A percentile compares a stretch with the other conserved stretches of the same genome.
Conservation (phyloP, 306 rosid species). For the Comarum palustre region DNA sequence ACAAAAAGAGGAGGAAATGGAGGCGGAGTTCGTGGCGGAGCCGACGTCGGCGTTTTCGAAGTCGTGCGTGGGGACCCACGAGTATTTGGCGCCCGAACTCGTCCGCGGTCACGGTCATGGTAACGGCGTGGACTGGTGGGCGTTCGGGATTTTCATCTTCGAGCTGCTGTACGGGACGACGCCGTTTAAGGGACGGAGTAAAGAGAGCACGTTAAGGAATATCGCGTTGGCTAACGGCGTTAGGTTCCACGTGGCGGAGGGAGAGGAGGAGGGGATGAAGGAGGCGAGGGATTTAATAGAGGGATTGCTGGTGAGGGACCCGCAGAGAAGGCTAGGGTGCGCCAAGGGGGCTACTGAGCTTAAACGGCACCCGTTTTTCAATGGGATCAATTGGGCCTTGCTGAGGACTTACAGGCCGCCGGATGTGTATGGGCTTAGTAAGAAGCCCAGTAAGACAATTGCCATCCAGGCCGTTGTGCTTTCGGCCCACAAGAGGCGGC, state of each 20-base stretch:
- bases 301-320: conserved; percentile 64
- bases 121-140: conserved; percentile 97
- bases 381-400: conserved; percentile 90
- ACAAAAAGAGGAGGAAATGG: not conserved
- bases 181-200: conserved; percentile 75
- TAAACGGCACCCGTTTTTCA: conserved; percentile 73
- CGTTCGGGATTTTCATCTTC: conserved; percentile 68
- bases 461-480: conserved; percentile 22
- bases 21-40: conserved; percentile 71
- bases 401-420: conserved; percentile 61
- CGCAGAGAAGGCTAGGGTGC: conserved; percentile 58
- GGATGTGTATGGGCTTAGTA: conserved; percentile 48
- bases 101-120: conserved; percentile 73
- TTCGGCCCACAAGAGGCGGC: conserved; percentile 26
- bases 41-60: conserved; percentile 69
- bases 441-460: conserved; percentile 37
- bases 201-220: conserved; percentile 67
- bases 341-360: conserved; percentile 67
- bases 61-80: conserved; percentile 90
- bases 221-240: conserved; percentile 54
- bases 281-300: conserved; percentile 68
- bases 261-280: conserved; percentile 42
- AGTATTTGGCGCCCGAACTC: conserved; percentile 82
- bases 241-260: conserved; percentile 39
- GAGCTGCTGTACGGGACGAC: conserved; percentile 71